Percentiles rank a stretch among this genome's conserved stretches.
phyloP scores from a whole-genome alignment of 169 alveolate species.

The Cryptosporidium parvum region DNA sequence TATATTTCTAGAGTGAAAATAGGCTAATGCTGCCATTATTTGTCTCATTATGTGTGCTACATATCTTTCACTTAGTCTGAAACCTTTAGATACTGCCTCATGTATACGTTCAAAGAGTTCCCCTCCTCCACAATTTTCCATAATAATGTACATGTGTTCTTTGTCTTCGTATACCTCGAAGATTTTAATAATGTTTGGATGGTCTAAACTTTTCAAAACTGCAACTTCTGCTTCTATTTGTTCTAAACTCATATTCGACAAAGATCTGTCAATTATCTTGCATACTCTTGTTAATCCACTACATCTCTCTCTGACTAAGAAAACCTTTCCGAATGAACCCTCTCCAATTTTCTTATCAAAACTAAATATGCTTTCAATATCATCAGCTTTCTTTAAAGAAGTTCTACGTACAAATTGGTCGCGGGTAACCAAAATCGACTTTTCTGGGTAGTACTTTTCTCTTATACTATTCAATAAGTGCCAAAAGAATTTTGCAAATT shows the following conservation, averaged over 20 bases:
- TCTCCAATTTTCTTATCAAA: constrained; percentile 79
- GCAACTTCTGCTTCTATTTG: constrained; percentile 81
- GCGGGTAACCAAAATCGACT: constrained; percentile 76
- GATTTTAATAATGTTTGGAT: constrained; percentile 91
- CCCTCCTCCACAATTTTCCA: constrained; percentile 95
- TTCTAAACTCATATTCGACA: constrained; percentile 77
- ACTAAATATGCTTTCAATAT: constrained; percentile 67
- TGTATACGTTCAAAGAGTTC: constrained; percentile 96
- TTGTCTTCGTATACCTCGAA: constrained; percentile 92
- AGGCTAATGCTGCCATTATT: constrained; percentile 92
- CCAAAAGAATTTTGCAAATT: constrained; percentile 78
- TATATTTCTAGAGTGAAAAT: constrained; percentile 92
- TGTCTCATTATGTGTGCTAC: constrained; percentile 93
- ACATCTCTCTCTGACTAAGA: constrained; percentile 78
- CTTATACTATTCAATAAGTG: constrained; percentile 78
- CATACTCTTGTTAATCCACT: constrained; percentile 78
- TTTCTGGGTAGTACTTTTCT: constrained; percentile 80
- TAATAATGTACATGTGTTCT: constrained; percentile 90
- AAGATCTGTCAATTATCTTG: constrained; percentile 78
- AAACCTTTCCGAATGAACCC: constrained; percentile 82
- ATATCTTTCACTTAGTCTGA: constrained; percentile 88
- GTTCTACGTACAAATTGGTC: constrained; percentile 79
- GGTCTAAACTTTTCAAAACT: constrained; percentile 88
- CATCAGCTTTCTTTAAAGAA: constrained; percentile 45
- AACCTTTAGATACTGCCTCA: constrained; percentile 81